These are phyloP conservation scores for Tylopilus orsonianus DNA, from an alignment of 1,284 basidiomycete species.

Conservation along the genomic window DNA sequence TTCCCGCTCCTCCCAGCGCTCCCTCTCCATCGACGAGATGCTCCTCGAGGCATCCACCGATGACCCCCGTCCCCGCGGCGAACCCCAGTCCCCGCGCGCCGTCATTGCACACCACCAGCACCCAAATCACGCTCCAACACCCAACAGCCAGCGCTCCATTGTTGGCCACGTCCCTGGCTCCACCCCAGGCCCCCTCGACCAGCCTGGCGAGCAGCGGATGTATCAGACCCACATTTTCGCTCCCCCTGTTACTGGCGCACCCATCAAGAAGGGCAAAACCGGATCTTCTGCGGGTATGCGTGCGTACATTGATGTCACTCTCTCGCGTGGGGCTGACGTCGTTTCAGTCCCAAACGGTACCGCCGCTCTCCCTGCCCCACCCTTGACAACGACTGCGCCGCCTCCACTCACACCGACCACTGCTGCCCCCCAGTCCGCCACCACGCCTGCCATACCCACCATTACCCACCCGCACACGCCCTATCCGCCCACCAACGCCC, in stretches of 20 bases:
- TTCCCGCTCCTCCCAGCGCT: slow-evolving; percentile 35
- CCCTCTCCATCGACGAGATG: slow-evolving; percentile 59
- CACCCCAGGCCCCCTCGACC: slow-evolving; percentile 35
- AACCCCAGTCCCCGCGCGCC: slow-evolving; percentile 34
- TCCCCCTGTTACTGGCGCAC: slow-evolving; percentile 65
- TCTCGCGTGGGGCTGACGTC: slow-evolving; percentile 18
- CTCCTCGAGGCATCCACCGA: slow-evolving; percentile 53
- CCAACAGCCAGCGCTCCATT: slow-evolving; percentile 24
- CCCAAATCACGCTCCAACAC: slow-evolving; percentile 19
- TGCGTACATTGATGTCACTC: slow-evolving; percentile 14
- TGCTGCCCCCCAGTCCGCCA: slow-evolving; percentile 10
- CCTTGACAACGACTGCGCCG: slow-evolving; percentile 13
- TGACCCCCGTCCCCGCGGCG: slow-evolving; percentile 28
- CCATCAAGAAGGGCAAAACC: slow-evolving; percentile 58
- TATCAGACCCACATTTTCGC: slow-evolving; percentile 70
- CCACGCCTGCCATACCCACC: slow-evolving; percentile 1
- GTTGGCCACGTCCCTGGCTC: slow-evolving; percentile 15
- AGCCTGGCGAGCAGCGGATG: slow-evolving; percentile 43
- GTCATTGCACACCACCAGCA: slow-evolving; percentile 36
- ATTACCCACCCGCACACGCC: slow-evolving; percentile 17
- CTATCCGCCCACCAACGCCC: slow-evolving; percentile 49
- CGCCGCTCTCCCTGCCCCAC: slow-evolving; percentile 19
- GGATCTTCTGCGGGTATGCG: slow-evolving; percentile 26
- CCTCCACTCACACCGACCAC: slow-evolving; percentile 22
- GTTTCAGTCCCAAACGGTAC: slow-evolving; percentile 28